Evolutionary conservation across 139 green algal genomes (phyloP).

Genomic region (Micractinium conductrix): DNA sequence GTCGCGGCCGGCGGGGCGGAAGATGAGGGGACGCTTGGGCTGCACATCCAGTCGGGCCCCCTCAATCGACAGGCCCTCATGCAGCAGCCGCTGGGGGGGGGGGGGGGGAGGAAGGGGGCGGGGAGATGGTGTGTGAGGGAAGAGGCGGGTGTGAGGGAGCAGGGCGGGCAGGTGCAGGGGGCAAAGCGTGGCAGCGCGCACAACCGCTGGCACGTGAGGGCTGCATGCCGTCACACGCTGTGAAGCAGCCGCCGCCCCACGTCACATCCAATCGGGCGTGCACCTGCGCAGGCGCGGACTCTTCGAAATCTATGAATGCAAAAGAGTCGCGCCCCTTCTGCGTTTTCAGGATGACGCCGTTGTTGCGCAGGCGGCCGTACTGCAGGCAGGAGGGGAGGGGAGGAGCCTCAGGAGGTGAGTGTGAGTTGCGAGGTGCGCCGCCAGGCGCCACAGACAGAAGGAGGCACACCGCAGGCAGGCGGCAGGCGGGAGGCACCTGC

Average conservation of each 20-base stretch:
- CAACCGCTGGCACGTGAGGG: too few species aligned
- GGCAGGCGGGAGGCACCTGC: not conserved
- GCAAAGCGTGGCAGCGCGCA: too few species aligned
- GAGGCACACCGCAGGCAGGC: too few species aligned
- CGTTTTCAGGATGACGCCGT: constrained; percentile 60
- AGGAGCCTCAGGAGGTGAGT: too few species aligned
- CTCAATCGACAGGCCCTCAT: constrained; percentile 9
- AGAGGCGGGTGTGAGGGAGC: too few species aligned
- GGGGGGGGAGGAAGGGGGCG: not conserved
- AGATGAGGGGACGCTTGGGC: constrained; percentile 53
- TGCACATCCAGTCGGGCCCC: constrained; percentile 34
- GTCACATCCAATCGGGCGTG: not conserved
- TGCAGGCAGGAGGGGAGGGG: not conserved
- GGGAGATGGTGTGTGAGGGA: not conserved
- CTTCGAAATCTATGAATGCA: constrained; percentile 66
- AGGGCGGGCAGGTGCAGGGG: too few species aligned
- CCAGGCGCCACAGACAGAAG: too few species aligned
- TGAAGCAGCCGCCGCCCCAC: too few species aligned
- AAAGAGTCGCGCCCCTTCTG: constrained; percentile 52
- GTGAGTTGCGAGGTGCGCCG: too few species aligned
- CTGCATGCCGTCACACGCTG: too few species aligned
- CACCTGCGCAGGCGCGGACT: constrained; percentile 35
- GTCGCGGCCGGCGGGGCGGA: constrained; percentile 1
- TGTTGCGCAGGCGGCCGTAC: constrained; percentile 27
- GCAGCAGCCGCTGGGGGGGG: constrained; percentile 5